Evolutionary conservation across 345 rosid genomes (phyloP).

Genomic region (Dipteronia sinensis): DNA sequence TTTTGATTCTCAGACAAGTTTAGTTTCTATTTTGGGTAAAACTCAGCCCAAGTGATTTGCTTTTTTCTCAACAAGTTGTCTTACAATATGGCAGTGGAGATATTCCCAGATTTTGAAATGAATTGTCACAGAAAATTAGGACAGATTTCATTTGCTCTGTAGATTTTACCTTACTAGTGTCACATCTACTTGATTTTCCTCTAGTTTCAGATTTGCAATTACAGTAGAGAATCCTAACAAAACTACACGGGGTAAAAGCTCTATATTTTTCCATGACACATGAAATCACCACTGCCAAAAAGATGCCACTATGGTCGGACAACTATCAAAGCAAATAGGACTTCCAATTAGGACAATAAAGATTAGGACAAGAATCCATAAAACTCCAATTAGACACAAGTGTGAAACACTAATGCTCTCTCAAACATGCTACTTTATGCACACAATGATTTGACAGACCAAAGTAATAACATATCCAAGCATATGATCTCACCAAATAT

Average conservation of each 20-base stretch:
- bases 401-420: neutral
- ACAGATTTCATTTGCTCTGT: neutral
- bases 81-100: neutral
- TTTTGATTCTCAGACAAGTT: neutral
- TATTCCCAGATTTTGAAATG: neutral
- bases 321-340: neutral
- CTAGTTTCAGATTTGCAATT: neutral
- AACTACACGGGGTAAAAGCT: neutral
- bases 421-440: neutral
- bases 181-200: slow-evolving; percentile 7
- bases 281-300: neutral
- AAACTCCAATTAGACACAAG: neutral
- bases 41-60: neutral
- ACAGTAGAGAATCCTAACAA: neutral
- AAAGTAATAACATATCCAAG: neutral
- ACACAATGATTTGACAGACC: slow-evolving; percentile 1
- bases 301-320: neutral
- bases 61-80: neutral
- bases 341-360: neutral
- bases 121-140: neutral
- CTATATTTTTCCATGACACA: too few relatives aligned
- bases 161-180: neutral
- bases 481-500: neutral
- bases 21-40: neutral
- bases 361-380: neutral